phyloP scores from a whole-genome alignment of 768 basidiomycete species.

The Tephrocybe sp. region DNA sequence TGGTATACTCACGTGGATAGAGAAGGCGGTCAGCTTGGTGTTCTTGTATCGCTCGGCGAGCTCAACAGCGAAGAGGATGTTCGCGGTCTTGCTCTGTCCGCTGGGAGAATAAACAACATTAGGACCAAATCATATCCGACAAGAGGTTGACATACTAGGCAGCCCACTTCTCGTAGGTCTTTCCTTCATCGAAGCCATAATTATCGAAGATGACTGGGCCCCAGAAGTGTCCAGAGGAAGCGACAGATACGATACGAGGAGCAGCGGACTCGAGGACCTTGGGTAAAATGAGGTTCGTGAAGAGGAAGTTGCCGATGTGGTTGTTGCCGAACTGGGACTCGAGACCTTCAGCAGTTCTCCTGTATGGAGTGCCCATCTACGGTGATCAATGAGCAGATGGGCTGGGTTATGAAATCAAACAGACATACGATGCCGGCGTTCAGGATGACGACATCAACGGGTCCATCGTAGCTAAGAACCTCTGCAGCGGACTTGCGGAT shows the following conservation, averaged over 20 bases:
- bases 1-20: conserved; percentile 4
- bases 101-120: not conserved
- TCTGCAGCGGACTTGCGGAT: conserved; percentile 18
- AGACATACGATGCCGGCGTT: conserved; percentile 19
- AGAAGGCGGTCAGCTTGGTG: conserved; percentile 10
- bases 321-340: conserved; percentile 23
- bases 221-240: conserved; percentile 12
- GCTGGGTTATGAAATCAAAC: not conserved
- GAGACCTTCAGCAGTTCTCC: conserved; percentile 18
- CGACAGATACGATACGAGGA: conserved; percentile 9
- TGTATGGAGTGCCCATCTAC: conserved; percentile 21
- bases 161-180: conserved; percentile 12
- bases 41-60: conserved; percentile 11
- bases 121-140: not conserved
- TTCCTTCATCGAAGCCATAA: conserved; percentile 5
- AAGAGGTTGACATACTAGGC: conserved; percentile 6
- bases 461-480: conserved; percentile 17
- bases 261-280: conserved; percentile 4
- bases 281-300: conserved; percentile 21
- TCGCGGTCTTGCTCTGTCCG: conserved; percentile 18
- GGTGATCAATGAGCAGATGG: not conserved
- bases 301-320: conserved; percentile 23
- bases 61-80: conserved; percentile 6
- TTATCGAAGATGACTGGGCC: conserved; percentile 10
- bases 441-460: conserved; percentile 19